phyloP scores from a whole-genome alignment of 805 yeast species.

The Cyberlindnera mrakii region DNA sequence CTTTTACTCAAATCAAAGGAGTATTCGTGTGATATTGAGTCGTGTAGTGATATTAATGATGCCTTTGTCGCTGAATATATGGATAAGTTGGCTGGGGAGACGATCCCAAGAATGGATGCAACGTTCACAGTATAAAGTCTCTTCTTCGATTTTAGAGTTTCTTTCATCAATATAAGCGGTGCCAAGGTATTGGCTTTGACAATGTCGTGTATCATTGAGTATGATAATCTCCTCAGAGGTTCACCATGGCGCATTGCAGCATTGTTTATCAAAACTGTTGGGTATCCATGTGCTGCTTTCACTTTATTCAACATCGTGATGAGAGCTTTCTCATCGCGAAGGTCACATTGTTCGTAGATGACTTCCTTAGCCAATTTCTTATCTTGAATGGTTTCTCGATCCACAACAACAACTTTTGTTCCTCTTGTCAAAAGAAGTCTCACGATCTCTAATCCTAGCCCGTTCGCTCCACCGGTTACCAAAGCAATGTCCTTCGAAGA shows the following conservation, averaged over 20 bases:
- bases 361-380: conserved; percentile 23
- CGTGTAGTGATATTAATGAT: conserved; percentile 77
- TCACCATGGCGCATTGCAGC: conserved; percentile 67
- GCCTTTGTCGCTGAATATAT: conserved; percentile 87
- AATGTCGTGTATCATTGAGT: conserved; percentile 48
- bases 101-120: conserved; percentile 73
- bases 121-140: conserved; percentile 75
- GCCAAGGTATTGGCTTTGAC: conserved; percentile 62
- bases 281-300: conserved; percentile 38
- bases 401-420: conserved; percentile 23
- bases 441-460: conserved; percentile 28
- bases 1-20: conserved; percentile 50
- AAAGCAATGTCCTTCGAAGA: conserved; percentile 16
- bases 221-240: conserved; percentile 40
- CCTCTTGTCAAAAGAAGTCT: conserved; percentile 13
- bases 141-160: conserved; percentile 46
- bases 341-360: conserved; percentile 57
- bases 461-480: conserved; percentile 35
- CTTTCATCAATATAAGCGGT: conserved; percentile 59
- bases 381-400: conserved; percentile 17
- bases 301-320: conserved; percentile 34
- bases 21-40: conserved; percentile 69
- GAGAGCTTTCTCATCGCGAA: conserved; percentile 43
- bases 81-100: conserved; percentile 70
- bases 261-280: conserved; percentile 70